phyloP scores from a whole-genome alignment of 2,329 filamentous ascomycete species.

The Beauveria sp. region DNA sequence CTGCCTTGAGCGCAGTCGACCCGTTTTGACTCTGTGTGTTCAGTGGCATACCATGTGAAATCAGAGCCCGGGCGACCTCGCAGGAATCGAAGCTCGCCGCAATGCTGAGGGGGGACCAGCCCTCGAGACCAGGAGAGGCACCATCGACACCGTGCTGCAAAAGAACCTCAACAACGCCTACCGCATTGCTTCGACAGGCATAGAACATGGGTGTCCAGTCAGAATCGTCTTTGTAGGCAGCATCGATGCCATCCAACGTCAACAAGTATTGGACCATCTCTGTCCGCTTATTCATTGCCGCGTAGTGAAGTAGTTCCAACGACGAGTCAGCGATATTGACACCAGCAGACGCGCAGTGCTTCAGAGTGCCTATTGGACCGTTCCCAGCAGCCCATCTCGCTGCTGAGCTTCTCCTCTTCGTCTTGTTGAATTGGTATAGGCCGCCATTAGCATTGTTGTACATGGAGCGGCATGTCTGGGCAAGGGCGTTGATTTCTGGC shows the following conservation, averaged over 20 bases:
- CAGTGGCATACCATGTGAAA: slow-evolving; percentile 7
- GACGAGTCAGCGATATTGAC: background rate
- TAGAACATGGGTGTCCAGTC: slow-evolving; percentile 12
- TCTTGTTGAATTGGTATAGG: slow-evolving; percentile 3
- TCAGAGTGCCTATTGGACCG: background rate
- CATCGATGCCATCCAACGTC: background rate
- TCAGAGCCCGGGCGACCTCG: slow-evolving; percentile 9
- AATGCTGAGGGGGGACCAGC: slow-evolving; percentile 13
- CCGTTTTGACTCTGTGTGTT: slow-evolving; percentile 7
- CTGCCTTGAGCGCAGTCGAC: slow-evolving; percentile 13
- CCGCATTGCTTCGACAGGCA: slow-evolving; percentile 10
- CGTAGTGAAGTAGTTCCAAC: slow-evolving; percentile 8
- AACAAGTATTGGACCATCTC: slow-evolving; percentile 7
- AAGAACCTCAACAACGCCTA: slow-evolving; percentile 9
- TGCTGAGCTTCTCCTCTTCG: background rate
- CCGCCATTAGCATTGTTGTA: background rate
- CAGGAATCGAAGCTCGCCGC: slow-evolving; percentile 12
- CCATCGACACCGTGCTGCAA: slow-evolving; percentile 7
- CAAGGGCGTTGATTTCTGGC: background rate
- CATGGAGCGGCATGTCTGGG: background rate
- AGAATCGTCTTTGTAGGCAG: background rate
- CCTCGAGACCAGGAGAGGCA: slow-evolving; percentile 5
- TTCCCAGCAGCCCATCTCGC: slow-evolving; percentile 1
- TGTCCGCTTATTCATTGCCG: background rate
- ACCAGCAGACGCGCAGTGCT: background rate